These are phyloP conservation scores for Mycena rosella DNA, from an alignment of 768 basidiomycete genomes.

Conservation along the genomic window DNA sequence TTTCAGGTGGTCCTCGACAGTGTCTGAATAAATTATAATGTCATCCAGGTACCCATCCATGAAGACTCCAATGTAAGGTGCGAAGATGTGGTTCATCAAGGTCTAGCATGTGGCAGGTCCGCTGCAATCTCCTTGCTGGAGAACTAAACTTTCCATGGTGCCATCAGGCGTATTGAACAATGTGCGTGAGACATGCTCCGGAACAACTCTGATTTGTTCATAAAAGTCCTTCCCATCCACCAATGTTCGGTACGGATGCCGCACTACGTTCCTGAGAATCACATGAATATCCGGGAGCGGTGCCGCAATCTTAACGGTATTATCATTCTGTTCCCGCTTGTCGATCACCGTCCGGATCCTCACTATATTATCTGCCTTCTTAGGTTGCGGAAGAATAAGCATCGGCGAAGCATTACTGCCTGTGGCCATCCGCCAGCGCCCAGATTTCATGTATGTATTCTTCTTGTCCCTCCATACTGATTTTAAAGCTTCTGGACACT, in stretches of 20 bases:
- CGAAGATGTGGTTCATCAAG: constrained; percentile 54
- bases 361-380: constrained; percentile 23
- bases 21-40: constrained; percentile 56
- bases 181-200: constrained; percentile 25
- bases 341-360: constrained; percentile 47
- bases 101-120: constrained; percentile 53
- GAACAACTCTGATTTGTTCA: constrained; percentile 53
- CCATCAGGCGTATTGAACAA: constrained; percentile 49
- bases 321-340: constrained; percentile 45
- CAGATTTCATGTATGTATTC: constrained; percentile 45
- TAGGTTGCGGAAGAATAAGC: constrained; percentile 46
- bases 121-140: constrained; percentile 45
- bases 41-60: constrained; percentile 49
- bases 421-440: constrained; percentile 41
- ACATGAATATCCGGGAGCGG: constrained; percentile 35
- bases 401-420: constrained; percentile 48
- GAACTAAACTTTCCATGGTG: constrained; percentile 50
- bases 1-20: constrained; percentile 47
- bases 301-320: constrained; percentile 42
- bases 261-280: constrained; percentile 44
- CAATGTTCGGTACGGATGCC: constrained; percentile 37
- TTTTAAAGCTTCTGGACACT: constrained; percentile 47
- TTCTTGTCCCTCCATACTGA: constrained; percentile 44
- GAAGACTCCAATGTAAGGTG: constrained; percentile 47
- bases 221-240: constrained; percentile 56